phyloP scores from a whole-genome alignment of 306 rosid species.

The Dalbergia cultrata region DNA sequence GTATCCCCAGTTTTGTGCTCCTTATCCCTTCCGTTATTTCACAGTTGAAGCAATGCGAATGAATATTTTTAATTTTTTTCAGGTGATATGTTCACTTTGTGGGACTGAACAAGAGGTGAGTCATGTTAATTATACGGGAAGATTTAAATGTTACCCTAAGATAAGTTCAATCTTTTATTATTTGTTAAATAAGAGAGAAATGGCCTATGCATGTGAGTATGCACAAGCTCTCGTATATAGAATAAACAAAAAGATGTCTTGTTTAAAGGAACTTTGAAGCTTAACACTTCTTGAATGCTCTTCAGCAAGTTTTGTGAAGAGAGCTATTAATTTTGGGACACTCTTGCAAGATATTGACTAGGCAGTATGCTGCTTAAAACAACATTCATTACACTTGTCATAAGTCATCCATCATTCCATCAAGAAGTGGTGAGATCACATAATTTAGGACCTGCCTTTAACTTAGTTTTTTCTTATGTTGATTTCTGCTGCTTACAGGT shows the following conservation, averaged over 20 bases:
- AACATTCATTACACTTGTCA: conserved; percentile 1
- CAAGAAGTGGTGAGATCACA: neutral
- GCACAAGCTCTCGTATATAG: neutral
- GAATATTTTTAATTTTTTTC: conserved; percentile 27
- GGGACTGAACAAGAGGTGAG: conserved; percentile 89
- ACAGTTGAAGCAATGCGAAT: conserved; percentile 30
- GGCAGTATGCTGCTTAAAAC: neutral
- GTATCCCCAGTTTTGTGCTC: neutral
- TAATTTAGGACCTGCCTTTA: neutral
- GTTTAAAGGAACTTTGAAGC: neutral
- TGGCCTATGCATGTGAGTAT: neutral
- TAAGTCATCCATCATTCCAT: neutral
- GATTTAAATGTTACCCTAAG: neutral
- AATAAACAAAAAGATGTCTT: neutral
- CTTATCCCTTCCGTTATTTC: neutral
- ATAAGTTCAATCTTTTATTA: neutral
- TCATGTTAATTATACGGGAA: conserved; percentile 14
- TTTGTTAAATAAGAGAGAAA: neutral
- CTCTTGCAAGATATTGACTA: neutral
- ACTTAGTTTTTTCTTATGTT: conserved; percentile 31
- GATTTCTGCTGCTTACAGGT: conserved; percentile 63
- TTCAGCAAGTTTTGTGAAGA: conserved; percentile 2
- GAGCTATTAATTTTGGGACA: neutral
- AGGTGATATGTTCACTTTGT: conserved; percentile 90
- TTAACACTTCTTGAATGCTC: neutral